Base-by-base conservation (phyloP, 179 eudicot species). In the Pouteria campechiana region DNA sequence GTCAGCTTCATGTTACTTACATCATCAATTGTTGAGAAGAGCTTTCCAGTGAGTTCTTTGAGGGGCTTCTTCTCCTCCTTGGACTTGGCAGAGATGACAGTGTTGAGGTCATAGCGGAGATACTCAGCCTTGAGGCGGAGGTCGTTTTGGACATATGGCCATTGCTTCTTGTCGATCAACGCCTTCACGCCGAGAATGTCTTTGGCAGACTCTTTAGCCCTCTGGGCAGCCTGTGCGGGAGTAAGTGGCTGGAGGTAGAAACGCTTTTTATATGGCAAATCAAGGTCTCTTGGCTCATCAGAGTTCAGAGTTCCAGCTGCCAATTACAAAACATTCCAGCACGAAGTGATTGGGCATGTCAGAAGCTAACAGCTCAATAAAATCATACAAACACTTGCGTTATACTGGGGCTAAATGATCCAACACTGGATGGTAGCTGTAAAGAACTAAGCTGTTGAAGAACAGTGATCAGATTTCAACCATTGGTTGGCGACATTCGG, bases 221-320 rank as follows among this genome's bases (percentile, higher is more conserved):
- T 67, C 12, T 7, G 49, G 16, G 81, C 85, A 25, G 99, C 96
- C 36, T 76, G 72, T 5, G 73, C n/a, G 10, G 94, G 92, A 3
- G 75, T 0, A 51, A 79, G 35, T 20, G 99, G 88, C 46, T 92
- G 99, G 7, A 92, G 38, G 80, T 17, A 87, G 64, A 90, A 90
- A 55, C 98, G 60, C 2, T 76, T 39, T 63, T 82, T 90, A 17
- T 58, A 41, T 2, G 96, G 94, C 61, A 74, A 38, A 0, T 43
- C 27, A 1, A 69, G 52, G 76, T 90, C 94, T 48, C 98, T 73
- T 44, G 98, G 48, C 70, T 86, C 67, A 44, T 90, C 98, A 0
- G 98, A 86, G 77, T 90, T 90, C 56, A 63, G 30, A 8, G 98
- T 90, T 54, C 98, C 98, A 22, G 96, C 98, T 86, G 73, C 58